Evolutionary conservation across 2,329 filamentous ascomycete species (phyloP).

Genomic region (Calonectria hongkongensis): DNA sequence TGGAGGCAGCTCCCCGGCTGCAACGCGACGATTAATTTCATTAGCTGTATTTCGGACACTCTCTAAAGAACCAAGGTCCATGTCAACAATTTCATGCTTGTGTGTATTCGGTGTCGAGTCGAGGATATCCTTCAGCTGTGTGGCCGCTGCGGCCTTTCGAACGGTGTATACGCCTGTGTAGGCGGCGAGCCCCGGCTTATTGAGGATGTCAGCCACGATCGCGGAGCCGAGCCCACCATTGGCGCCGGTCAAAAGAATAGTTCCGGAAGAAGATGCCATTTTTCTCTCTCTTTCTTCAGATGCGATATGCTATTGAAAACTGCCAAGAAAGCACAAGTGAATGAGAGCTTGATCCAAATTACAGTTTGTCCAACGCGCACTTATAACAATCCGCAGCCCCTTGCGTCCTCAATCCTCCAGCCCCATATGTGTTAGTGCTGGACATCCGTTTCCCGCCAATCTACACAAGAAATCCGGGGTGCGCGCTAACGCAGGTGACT

Average conservation of each 20-base stretch:
- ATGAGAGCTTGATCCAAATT: slow-evolving; percentile 10
- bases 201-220: slow-evolving; percentile 57
- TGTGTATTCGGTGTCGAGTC: slow-evolving; percentile 48
- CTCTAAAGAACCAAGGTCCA: slow-evolving; percentile 58
- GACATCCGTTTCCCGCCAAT: not conserved
- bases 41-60: slow-evolving; percentile 54
- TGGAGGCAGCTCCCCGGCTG: slow-evolving; percentile 59
- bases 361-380: slow-evolving; percentile 21
- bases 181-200: slow-evolving; percentile 55
- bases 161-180: slow-evolving; percentile 62
- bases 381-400: slow-evolving; percentile 44
- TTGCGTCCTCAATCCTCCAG: not conserved
- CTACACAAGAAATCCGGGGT: not conserved
- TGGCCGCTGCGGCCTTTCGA: slow-evolving; percentile 57
- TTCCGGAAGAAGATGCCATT: slow-evolving; percentile 52
- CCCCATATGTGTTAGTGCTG: slow-evolving; percentile 44
- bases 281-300: not conserved
- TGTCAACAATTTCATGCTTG: slow-evolving; percentile 56
- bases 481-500: slow-evolving; percentile 45
- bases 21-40: slow-evolving; percentile 56
- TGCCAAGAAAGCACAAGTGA: not conserved
- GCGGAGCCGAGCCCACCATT: slow-evolving; percentile 63
- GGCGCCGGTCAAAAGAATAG: slow-evolving; percentile 62
- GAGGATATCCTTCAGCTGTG: slow-evolving; percentile 54
- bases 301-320: not conserved